Evolutionary conservation across 768 basidiomycete species (phyloP).

Genomic region (Tylopilus balloui): DNA sequence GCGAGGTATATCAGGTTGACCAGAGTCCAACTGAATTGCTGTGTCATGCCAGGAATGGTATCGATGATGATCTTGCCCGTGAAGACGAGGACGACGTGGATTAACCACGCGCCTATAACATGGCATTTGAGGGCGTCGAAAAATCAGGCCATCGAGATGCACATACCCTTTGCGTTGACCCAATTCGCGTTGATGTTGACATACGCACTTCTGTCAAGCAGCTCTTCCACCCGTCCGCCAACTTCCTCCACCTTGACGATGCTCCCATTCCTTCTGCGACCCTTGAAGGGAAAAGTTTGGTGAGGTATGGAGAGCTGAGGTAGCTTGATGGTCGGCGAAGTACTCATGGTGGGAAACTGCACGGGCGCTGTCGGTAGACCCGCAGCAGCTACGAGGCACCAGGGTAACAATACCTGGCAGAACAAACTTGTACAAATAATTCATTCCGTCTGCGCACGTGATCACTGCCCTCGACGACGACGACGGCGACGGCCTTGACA

Average conservation of each 20-base stretch:
- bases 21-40: slow-evolving; percentile 92
- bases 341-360: slow-evolving; percentile 37
- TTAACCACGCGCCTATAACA: slow-evolving; percentile 87
- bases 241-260: slow-evolving; percentile 85
- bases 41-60: slow-evolving; percentile 89
- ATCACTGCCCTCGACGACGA: not conserved
- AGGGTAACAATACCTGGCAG: not conserved
- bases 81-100: slow-evolving; percentile 91
- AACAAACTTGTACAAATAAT: slow-evolving; percentile 17
- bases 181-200: slow-evolving; percentile 86
- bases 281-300: slow-evolving; percentile 33
- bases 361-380: not conserved
- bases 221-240: slow-evolving; percentile 67
- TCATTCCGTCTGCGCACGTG: slow-evolving; percentile 9
- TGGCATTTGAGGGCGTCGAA: slow-evolving; percentile 2
- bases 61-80: slow-evolving; percentile 90
- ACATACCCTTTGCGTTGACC: slow-evolving; percentile 86
- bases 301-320: slow-evolving; percentile 39
- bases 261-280: slow-evolving; percentile 62
- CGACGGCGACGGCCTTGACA: no score
- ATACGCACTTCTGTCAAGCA: slow-evolving; percentile 75
- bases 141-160: slow-evolving; percentile 6
- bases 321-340: slow-evolving; percentile 52
- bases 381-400: not conserved
- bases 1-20: slow-evolving; percentile 88